Evolutionary conservation across 495 filamentous ascomycete genomes (phyloP), one percentile per base, ranked within the genome.

Genomic region (Massariosphaeria phaeospora): DNA sequence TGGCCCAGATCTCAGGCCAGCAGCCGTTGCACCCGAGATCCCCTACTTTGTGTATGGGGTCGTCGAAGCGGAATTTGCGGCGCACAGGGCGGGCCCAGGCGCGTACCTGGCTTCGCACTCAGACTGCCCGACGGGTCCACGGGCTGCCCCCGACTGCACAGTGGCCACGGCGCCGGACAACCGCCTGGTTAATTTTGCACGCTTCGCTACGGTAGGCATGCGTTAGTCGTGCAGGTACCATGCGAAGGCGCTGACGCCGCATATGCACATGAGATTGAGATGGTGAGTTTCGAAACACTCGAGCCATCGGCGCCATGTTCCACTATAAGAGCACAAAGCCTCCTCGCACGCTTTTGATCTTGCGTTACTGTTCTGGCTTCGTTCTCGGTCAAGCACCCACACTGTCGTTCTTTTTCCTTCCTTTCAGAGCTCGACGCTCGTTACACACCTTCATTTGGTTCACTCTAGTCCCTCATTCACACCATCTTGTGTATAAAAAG

Each of bases 241-340:
- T 40, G 17, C 38, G 38, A 17, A 40, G 17, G 38, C 38, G 24
- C 38, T 21, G 38, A 40, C 38, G 20, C 15, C 38, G 38, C 17
- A 23, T 40, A 21, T 21, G n/a, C 11, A 21, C 38, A 47, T 31
- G 31, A 31, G 43, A 29, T 47, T 31, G 31, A 31, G 43, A 29
- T 47, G 43, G 43, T 47, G 43, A 20, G 43, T 31, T 47, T 47
- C 34, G 43, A 47, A 47, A 47, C 43, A 47, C 26, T 30, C n/a
- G 43, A 27, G 27, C 43, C n/a, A 47, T 29, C 20, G 24, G 17
- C 43, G 43, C 29, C 43, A 6, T 30, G n/a, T 17, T 21, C 17
- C 23, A 26, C 18, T 47, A 47, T 47, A 33, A 33, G 26, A 2
- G 21, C 6, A 29, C 10, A n/a, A 20, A 15, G 27, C 41, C 25